A percentile compares a stretch with the other conserved stretches of the same genome.
phyloP scores from a whole-genome alignment of 139 green algal species.

The Ettlia oleoabundans region DNA sequence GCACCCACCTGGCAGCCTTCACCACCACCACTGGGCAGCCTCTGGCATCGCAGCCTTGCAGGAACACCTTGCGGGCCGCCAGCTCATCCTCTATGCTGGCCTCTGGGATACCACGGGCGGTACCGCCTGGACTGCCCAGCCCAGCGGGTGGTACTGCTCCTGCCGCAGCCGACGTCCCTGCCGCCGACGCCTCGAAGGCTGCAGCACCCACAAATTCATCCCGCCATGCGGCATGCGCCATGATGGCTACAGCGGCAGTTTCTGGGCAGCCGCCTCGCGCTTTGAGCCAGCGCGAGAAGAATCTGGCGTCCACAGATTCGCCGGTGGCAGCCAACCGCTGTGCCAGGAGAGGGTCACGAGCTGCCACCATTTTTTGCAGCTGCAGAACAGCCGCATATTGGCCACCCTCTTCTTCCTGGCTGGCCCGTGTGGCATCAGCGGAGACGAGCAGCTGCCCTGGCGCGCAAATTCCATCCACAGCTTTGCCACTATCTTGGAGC shows the following conservation, averaged over 20 bases:
- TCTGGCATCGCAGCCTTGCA: slow-evolving; percentile 47
- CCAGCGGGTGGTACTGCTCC: not conserved
- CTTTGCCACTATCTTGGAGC: not conserved
- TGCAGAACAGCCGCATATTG: not conserved
- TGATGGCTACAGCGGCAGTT: slow-evolving; percentile 27
- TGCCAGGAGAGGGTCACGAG: not conserved
- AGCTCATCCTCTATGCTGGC: slow-evolving; percentile 46
- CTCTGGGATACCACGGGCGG: slow-evolving; percentile 34
- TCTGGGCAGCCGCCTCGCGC: slow-evolving; percentile 33
- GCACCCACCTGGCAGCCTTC: slow-evolving; percentile 18
- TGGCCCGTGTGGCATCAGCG: too few species aligned
- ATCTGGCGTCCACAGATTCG: slow-evolving; percentile 27
- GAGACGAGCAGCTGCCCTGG: too few species aligned
- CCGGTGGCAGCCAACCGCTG: slow-evolving; percentile 1
- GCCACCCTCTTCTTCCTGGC: too few species aligned
- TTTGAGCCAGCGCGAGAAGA: slow-evolving; percentile 41
- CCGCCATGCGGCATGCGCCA: slow-evolving; percentile 49
- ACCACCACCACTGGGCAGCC: slow-evolving; percentile 54
- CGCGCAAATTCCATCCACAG: too few species aligned
- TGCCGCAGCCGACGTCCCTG: not conserved
- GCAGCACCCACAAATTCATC: not conserved
- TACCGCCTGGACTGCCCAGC: too few species aligned
- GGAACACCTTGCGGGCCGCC: slow-evolving; percentile 51
- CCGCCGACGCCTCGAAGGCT: not conserved
- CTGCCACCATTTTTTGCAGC: not conserved